These are phyloP conservation scores for Amanita subjunquillea DNA, from an alignment of 768 basidiomycete genomes.

Conservation along the genomic window DNA sequence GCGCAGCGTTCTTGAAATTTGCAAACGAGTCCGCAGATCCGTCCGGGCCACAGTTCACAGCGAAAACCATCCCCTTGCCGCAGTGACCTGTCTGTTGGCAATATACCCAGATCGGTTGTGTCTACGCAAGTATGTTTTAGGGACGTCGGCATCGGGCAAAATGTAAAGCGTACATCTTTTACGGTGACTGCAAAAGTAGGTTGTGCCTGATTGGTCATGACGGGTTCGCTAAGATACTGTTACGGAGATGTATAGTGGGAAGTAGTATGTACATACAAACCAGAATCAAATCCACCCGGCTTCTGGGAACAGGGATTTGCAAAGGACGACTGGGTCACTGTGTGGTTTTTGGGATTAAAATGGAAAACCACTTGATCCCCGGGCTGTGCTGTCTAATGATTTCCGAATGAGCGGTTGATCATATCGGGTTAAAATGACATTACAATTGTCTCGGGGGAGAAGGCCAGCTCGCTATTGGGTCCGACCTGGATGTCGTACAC, in stretches of 20 bases:
- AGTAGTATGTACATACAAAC: slow-evolving; percentile 33
- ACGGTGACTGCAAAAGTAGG: slow-evolving; percentile 45
- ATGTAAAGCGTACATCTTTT: slow-evolving; percentile 23
- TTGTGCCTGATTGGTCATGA: slow-evolving; percentile 39
- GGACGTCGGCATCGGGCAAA: not conserved
- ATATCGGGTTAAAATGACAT: slow-evolving; percentile 3
- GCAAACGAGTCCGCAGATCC: slow-evolving; percentile 49
- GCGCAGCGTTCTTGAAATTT: slow-evolving; percentile 48
- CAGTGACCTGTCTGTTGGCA: slow-evolving; percentile 52
- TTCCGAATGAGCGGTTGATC: not conserved
- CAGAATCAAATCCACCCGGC: slow-evolving; percentile 44
- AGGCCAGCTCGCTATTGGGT: slow-evolving; percentile 26
- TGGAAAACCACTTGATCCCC: slow-evolving; percentile 57
- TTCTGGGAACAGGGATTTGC: slow-evolving; percentile 41
- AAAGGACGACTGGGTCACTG: slow-evolving; percentile 42
- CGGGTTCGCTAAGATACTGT: slow-evolving; percentile 30
- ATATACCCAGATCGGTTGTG: slow-evolving; percentile 48
- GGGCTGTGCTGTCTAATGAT: slow-evolving; percentile 28
- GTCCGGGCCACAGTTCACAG: slow-evolving; percentile 49
- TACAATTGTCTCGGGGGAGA: slow-evolving; percentile 45
- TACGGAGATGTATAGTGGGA: slow-evolving; percentile 1
- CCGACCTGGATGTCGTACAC: slow-evolving; percentile 48
- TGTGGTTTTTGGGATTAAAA: slow-evolving; percentile 50
- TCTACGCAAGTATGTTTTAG: slow-evolving; percentile 18
- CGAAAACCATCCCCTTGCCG: slow-evolving; percentile 57